Conservation (phyloP, 2,329 filamentous ascomycete species). For the Talaromyces amestolkiae region DNA sequence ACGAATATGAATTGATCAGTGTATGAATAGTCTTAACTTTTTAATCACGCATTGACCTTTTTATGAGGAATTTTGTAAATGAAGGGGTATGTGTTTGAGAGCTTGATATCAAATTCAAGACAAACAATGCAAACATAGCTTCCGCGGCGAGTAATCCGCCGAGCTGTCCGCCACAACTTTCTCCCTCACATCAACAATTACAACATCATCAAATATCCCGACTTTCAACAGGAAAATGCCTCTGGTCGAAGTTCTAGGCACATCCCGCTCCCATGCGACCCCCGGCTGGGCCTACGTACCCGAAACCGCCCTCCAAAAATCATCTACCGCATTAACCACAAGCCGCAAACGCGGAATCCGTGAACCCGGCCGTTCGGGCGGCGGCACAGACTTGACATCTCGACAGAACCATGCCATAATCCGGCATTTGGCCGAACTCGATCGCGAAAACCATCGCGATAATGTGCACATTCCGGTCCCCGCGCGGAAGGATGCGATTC, state of each 20-base stretch:
- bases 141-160: neutral
- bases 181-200: neutral
- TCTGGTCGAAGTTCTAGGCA: slow-evolving; percentile 79
- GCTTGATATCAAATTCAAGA: neutral
- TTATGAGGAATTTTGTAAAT: too few relatives aligned
- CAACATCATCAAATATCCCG: neutral
- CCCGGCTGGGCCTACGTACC: slow-evolving; percentile 93
- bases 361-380: slow-evolving; percentile 52
- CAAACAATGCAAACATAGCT: slow-evolving; percentile 11
- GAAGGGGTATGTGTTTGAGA: neutral
- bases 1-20: neutral
- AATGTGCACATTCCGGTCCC: slow-evolving; percentile 66
- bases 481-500: slow-evolving; percentile 44
- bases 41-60: neutral
- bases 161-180: neutral
- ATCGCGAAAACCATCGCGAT: slow-evolving; percentile 74
- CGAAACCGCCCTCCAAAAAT: slow-evolving; percentile 63
- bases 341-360: slow-evolving; percentile 70
- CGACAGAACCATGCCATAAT: slow-evolving; percentile 77
- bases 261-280: slow-evolving; percentile 64
- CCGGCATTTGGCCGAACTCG: slow-evolving; percentile 77
- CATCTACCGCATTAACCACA: slow-evolving; percentile 51
- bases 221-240: slow-evolving; percentile 46
- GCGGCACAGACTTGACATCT: slow-evolving; percentile 63
- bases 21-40: neutral